These are phyloP conservation scores for Ulvella scutata DNA, from an alignment of 139 green algal species.

Conservation along the genomic window DNA sequence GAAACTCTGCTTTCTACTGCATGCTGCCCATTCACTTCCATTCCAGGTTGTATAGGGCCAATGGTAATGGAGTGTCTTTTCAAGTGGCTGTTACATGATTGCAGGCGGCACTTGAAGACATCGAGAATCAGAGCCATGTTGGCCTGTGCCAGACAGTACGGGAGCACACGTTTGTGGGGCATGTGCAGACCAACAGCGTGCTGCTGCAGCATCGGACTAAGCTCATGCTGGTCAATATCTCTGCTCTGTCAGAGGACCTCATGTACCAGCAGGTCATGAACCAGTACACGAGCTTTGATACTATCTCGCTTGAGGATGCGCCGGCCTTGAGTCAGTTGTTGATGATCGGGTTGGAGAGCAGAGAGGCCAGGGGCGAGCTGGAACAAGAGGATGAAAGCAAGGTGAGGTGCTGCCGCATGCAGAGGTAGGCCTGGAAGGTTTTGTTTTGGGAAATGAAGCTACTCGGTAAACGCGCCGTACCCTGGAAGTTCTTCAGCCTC, in stretches of 20 bases:
- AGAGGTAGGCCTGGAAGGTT: no score
- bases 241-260: conserved; percentile 48
- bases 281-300: conserved; percentile 20
- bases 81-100: background rate
- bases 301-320: conserved; percentile 30
- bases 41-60: background rate
- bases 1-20: background rate
- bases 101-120: conserved; percentile 35
- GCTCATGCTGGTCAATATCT: conserved; percentile 69
- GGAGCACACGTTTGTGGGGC: conserved; percentile 60
- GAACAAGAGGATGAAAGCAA: background rate
- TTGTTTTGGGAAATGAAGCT: no score
- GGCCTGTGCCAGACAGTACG: conserved; percentile 52
- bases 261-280: conserved; percentile 69
- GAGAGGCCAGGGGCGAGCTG: conserved; percentile 41
- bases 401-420: background rate
- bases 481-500: no score
- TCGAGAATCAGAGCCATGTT: conserved; percentile 20
- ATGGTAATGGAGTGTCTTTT: background rate
- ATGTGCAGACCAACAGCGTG: conserved; percentile 24
- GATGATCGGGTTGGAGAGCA: conserved; percentile 37
- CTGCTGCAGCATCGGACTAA: conserved; percentile 72
- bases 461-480: no score
- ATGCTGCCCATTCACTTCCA: background rate
- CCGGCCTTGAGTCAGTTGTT: conserved; percentile 35